These are phyloP conservation scores for Gossypium lobatum DNA, from an alignment of 441 rosid genomes.

Conservation along the genomic window DNA sequence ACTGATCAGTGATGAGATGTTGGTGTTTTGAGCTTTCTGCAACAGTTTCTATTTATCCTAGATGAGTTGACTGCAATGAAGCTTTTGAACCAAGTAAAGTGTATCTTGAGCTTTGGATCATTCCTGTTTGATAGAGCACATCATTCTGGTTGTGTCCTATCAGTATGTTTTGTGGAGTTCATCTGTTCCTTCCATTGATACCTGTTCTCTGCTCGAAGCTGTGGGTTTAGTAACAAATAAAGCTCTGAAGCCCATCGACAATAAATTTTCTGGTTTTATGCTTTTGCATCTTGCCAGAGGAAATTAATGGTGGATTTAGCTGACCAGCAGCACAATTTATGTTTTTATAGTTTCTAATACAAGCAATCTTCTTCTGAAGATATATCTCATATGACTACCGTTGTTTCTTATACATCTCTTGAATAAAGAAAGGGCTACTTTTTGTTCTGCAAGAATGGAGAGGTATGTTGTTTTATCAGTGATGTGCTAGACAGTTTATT, in stretches of 20 bases:
- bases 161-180: constrained; percentile 38
- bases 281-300: constrained; percentile 16
- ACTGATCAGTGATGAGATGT: constrained; percentile 27
- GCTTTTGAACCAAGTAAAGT: constrained; percentile 34
- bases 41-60: constrained; percentile 27
- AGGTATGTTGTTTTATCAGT: constrained; percentile 40
- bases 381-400: constrained; percentile 33
- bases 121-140: constrained; percentile 24
- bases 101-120: constrained; percentile 29
- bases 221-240: constrained; percentile 44
- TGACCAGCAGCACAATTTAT: constrained; percentile 26
- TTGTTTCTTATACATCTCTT: constrained; percentile 25
- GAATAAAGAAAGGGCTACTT: constrained; percentile 47
- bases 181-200: constrained; percentile 15
- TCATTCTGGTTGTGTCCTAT: constrained; percentile 25
- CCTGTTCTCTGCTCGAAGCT: constrained; percentile 29
- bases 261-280: constrained; percentile 29
- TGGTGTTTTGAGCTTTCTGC: constrained; percentile 23
- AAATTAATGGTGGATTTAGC: constrained; percentile 36
- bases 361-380: constrained; percentile 28
- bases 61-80: constrained; percentile 33
- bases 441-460: constrained; percentile 58
- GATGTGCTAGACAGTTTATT: neutral
- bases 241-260: constrained; percentile 40
- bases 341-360: constrained; percentile 24